Conservation (phyloP, 2,329 filamentous ascomycete genomes). For the Emericellopsis cladophorae region DNA sequence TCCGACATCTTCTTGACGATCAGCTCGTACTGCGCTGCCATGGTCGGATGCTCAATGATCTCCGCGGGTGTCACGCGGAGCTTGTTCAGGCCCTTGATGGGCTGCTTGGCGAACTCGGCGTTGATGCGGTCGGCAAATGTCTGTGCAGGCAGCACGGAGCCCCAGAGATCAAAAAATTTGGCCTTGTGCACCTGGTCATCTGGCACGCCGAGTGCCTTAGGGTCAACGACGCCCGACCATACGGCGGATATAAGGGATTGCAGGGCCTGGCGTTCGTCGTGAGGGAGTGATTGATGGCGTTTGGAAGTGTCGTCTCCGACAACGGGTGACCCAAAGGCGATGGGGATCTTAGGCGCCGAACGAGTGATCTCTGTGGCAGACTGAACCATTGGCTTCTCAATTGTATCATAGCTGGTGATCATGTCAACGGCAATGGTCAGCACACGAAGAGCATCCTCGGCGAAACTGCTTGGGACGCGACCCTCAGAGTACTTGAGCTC, state of each 20-base stretch:
- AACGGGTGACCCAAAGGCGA: constrained; percentile 11
- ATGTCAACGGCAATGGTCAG: constrained; percentile 31
- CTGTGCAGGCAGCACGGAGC: constrained; percentile 33
- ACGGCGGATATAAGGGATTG: constrained; percentile 26
- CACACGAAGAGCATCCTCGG: constrained; percentile 28
- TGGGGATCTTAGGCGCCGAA: constrained; percentile 26
- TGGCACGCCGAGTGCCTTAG: constrained; percentile 22
- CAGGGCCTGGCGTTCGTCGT: constrained; percentile 25
- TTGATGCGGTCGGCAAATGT: constrained; percentile 32
- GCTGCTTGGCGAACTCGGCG: constrained; percentile 22
- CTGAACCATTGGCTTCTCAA: constrained; percentile 31
- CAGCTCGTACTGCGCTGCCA: constrained; percentile 34
- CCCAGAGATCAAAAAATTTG: constrained; percentile 38
- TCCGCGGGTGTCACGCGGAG: constrained; percentile 32
- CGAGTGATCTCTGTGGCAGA: constrained; percentile 23
- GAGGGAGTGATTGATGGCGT: constrained; percentile 14
- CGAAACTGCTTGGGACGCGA: constrained; percentile 26
- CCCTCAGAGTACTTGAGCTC: constrained; percentile 32
- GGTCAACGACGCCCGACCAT: constrained; percentile 31
- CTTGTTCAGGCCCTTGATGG: constrained; percentile 21
- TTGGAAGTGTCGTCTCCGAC: constrained; percentile 8
- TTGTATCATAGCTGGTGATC: constrained; percentile 29
- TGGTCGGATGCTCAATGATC: constrained; percentile 35
- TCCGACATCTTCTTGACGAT: constrained; percentile 14
- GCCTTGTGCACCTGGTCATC: constrained; percentile 28